A percentile compares a stretch with the other conserved stretches of the same genome.
These are phyloP conservation scores for Athelia sp. DNA, from an alignment of 1,284 basidiomycete species.

Conservation along the genomic window DNA sequence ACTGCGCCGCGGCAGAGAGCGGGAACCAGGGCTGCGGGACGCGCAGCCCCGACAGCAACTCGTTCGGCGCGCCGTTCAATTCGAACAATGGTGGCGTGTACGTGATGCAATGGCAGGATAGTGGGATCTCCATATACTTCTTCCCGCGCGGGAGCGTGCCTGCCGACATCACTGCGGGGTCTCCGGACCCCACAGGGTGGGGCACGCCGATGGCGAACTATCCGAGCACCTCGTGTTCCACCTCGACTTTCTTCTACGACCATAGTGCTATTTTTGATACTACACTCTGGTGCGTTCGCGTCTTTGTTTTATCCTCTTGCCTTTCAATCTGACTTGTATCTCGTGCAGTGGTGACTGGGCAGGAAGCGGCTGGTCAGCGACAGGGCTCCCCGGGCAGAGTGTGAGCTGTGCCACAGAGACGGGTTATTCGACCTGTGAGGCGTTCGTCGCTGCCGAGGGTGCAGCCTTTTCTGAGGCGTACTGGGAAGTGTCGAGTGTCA, in stretches of 20 bases:
- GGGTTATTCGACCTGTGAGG: constrained; percentile 72
- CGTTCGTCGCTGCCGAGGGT: constrained; percentile 71
- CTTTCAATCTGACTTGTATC: constrained; percentile 5
- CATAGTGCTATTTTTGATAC: constrained; percentile 81
- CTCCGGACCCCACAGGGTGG: constrained; percentile 72
- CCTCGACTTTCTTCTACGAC: constrained; percentile 69
- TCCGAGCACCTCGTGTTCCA: constrained; percentile 66
- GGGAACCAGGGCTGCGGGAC: constrained; percentile 72
- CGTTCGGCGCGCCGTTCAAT: constrained; percentile 70
- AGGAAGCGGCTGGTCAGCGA: constrained; percentile 63
- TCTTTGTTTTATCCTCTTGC: constrained; percentile 4
- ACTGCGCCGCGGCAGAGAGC: constrained; percentile 64
- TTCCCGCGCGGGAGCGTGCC: constrained; percentile 73
- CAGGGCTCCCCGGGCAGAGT: constrained; percentile 74
- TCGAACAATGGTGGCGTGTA: constrained; percentile 74
- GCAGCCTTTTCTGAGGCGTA: constrained; percentile 73
- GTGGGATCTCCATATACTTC: constrained; percentile 77
- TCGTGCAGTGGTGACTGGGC: constrained; percentile 83
- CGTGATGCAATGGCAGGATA: constrained; percentile 73
- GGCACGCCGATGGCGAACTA: constrained; percentile 71
- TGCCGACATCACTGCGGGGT: constrained; percentile 61
- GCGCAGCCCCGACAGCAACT: constrained; percentile 41
- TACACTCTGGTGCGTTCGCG: constrained; percentile 61
- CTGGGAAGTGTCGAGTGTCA: constrained; percentile 73
- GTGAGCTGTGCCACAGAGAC: constrained; percentile 80